phyloP scores from a whole-genome alignment of 352 stramenopile genomes.

The Phytophthora citricola region DNA sequence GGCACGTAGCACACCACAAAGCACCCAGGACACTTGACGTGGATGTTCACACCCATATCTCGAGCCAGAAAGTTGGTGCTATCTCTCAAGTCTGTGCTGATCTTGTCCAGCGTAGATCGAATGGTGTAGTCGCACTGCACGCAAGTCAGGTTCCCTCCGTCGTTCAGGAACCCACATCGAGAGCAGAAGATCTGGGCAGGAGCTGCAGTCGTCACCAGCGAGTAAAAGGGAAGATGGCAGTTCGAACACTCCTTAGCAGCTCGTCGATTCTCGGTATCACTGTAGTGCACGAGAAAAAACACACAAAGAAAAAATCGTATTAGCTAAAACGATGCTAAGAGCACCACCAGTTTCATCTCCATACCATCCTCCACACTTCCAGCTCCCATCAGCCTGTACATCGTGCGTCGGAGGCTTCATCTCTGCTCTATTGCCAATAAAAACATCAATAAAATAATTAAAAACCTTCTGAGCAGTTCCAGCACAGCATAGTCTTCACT shows the following conservation, averaged over 20 bases:
- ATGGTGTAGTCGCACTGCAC: conserved; percentile 80
- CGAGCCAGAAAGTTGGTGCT: conserved; percentile 83
- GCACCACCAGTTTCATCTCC: conserved; percentile 7
- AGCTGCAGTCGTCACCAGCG: conserved; percentile 64
- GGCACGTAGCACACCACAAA: conserved; percentile 76
- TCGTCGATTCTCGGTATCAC: conserved; percentile 63
- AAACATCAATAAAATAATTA: conserved; percentile 4
- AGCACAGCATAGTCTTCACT: background rate
- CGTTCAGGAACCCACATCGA: conserved; percentile 77
- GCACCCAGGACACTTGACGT: conserved; percentile 85
- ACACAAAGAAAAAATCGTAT: conserved; percentile 2
- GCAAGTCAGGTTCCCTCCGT: conserved; percentile 68
- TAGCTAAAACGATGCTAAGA: background rate
- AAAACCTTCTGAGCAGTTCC: background rate
- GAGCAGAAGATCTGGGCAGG: conserved; percentile 84
- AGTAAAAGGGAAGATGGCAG: conserved; percentile 71
- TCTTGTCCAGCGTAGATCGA: conserved; percentile 78
- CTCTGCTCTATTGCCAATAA: conserved; percentile 40
- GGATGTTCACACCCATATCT: conserved; percentile 87
- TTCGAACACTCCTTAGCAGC: conserved; percentile 66
- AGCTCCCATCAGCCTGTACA: conserved; percentile 69
- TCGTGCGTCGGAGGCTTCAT: conserved; percentile 76
- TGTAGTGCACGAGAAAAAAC: conserved; percentile 15
- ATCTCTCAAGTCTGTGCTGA: conserved; percentile 73
- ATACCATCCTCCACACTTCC: conserved; percentile 78